A percentile compares a stretch with the other conserved stretches of the same genome.
phyloP scores from a whole-genome alignment of 83 land plant genomes.

The Diphasiastrum complanatum region DNA sequence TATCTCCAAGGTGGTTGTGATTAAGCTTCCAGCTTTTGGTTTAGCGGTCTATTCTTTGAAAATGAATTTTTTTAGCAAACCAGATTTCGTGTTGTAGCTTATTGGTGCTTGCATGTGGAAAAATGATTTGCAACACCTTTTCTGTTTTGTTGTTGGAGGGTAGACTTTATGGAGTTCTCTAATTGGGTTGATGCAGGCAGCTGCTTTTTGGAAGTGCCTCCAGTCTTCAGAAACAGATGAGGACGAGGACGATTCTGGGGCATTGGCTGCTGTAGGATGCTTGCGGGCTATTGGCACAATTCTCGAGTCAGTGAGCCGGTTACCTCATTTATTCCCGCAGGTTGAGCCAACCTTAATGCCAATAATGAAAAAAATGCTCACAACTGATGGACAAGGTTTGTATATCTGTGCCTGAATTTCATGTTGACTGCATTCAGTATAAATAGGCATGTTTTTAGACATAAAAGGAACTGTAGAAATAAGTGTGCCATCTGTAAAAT shows the following conservation, averaged over 20 bases:
- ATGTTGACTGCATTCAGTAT: no score
- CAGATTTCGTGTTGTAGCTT: no score
- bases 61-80: no score
- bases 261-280: slow-evolving; percentile 98
- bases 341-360: slow-evolving; percentile 89
- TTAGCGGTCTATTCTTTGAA: no score
- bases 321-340: slow-evolving; percentile 78
- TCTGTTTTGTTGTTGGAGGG: no score
- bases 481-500: neutral
- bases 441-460: neutral
- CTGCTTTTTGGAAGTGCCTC: slow-evolving; percentile 97
- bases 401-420: neutral
- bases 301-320: slow-evolving; percentile 87
- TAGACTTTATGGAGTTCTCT: neutral
- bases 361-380: slow-evolving; percentile 87
- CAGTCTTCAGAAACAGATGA: slow-evolving; percentile 86
- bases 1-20: no score
- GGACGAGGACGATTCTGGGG: slow-evolving; percentile 93
- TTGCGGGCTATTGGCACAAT: slow-evolving; percentile 97
- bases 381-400: slow-evolving; percentile 97
- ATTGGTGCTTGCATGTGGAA: no score
- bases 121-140: no score
- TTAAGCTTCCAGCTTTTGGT: no score
- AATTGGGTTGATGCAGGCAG: slow-evolving; percentile 44
- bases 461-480: neutral